These are phyloP conservation scores for Fraxinus baroniana DNA, from an alignment of 305 asterid genomes.

Conservation along the genomic window DNA sequence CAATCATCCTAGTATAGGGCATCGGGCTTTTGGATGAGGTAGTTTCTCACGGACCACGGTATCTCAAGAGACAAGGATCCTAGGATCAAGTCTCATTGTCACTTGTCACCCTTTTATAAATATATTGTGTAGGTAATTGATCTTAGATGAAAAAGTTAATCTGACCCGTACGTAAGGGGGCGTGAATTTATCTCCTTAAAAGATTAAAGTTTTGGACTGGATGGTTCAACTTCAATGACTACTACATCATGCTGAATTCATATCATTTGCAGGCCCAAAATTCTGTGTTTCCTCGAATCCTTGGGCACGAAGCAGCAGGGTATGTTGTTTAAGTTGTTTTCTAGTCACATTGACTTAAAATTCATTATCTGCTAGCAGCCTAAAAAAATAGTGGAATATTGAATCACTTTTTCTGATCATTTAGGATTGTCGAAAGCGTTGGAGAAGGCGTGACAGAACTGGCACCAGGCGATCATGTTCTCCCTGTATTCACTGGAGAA, in stretches of 20 bases:
- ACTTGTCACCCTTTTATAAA: not conserved
- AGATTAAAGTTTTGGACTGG: not conserved
- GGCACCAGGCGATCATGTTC: slow-evolving; percentile 55
- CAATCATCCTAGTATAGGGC: not conserved
- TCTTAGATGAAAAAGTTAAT: not conserved
- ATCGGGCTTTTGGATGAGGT: not conserved
- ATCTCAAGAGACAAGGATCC: not conserved
- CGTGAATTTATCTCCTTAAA: not conserved
- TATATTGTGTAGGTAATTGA: not conserved
- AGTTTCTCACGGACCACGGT: not conserved
- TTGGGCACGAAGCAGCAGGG: slow-evolving; percentile 73
- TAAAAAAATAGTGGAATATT: not conserved
- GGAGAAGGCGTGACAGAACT: slow-evolving; percentile 61
- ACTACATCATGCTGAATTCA: not conserved
- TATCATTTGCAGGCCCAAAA: slow-evolving; percentile 49
- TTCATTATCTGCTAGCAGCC: not conserved
- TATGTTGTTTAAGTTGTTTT: slow-evolving; percentile 18
- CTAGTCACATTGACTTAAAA: not conserved
- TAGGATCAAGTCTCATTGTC: not conserved
- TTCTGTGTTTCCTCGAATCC: slow-evolving; percentile 55
- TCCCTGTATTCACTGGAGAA: slow-evolving; percentile 74
- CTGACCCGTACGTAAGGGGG: not conserved
- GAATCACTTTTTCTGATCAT: not conserved
- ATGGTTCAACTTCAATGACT: not conserved
- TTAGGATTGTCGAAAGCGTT: slow-evolving; percentile 62